These are phyloP conservation scores for Thamnidium elegans DNA, from an alignment of 192 early-diverging fungal genomes.

Conservation along the genomic window DNA sequence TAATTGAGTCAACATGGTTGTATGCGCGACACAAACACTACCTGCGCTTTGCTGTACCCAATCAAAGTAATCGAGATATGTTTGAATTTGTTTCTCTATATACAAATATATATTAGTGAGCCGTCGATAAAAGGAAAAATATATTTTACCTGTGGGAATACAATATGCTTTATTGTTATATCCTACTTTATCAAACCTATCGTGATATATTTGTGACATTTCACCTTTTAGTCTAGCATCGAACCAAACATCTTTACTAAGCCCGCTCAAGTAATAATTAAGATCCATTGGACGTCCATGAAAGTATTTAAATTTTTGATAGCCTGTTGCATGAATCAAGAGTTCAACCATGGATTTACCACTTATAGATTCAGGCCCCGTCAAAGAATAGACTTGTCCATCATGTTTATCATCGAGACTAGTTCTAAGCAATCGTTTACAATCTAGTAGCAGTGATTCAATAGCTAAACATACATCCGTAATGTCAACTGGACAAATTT, in stretches of 20 bases:
- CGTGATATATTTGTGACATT: slow-evolving; percentile 22
- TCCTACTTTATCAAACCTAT: slow-evolving; percentile 6
- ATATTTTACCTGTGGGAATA: slow-evolving; percentile 24
- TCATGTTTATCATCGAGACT: slow-evolving; percentile 20
- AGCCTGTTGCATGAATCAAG: slow-evolving; percentile 22
- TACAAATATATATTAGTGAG: background rate
- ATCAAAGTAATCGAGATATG: slow-evolving; percentile 35
- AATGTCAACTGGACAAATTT: slow-evolving; percentile 30
- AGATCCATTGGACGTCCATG: slow-evolving; percentile 28
- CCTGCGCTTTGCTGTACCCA: slow-evolving; percentile 22
- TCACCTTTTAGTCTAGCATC: slow-evolving; percentile 32
- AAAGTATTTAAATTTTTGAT: slow-evolving; percentile 9
- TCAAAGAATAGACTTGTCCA: slow-evolving; percentile 30
- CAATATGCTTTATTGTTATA: slow-evolving; percentile 23
- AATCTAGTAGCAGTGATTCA: background rate
- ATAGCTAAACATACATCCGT: slow-evolving; percentile 22
- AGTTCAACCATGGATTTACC: slow-evolving; percentile 22
- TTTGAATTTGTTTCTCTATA: slow-evolving; percentile 26
- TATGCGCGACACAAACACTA: slow-evolving; percentile 30
- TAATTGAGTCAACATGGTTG: slow-evolving; percentile 19
- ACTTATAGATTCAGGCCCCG: slow-evolving; percentile 25
- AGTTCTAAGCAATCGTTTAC: background rate
- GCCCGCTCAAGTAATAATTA: slow-evolving; percentile 24
- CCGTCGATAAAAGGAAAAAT: background rate
- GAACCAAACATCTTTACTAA: slow-evolving; percentile 31